Evolutionary conservation across 371 early-diverging fungal species (phyloP).

Genomic region (Choanephora cucurbitarum): DNA sequence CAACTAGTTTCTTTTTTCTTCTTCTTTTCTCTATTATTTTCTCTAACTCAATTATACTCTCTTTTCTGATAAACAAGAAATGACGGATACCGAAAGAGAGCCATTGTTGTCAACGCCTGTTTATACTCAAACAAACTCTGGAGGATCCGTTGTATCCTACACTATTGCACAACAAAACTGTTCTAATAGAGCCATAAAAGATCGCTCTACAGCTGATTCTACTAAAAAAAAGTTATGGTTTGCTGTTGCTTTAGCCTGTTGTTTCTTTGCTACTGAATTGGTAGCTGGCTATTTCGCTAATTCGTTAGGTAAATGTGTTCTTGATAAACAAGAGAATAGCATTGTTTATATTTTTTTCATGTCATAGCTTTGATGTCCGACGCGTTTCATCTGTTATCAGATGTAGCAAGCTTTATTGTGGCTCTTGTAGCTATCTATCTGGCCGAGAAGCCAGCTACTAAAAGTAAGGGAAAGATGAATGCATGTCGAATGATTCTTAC

Average conservation of each 20-base stretch:
- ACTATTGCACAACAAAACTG: constrained; percentile 29
- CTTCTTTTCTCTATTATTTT: no score
- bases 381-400: constrained; percentile 76
- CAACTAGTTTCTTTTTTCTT: no score
- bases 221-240: constrained; percentile 51
- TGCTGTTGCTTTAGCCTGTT: constrained; percentile 57
- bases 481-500: background rate
- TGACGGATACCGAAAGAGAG: constrained; percentile 15
- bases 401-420: constrained; percentile 74
- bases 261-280: constrained; percentile 72
- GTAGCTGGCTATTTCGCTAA: constrained; percentile 71
- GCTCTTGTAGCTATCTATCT: constrained; percentile 73
- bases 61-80: background rate
- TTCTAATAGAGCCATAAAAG: constrained; percentile 35
- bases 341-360: no score
- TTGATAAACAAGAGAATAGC: no score
- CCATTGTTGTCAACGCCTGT: constrained; percentile 8
- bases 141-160: constrained; percentile 29
- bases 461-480: constrained; percentile 35
- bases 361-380: constrained; percentile 70
- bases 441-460: constrained; percentile 69
- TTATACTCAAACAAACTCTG: constrained; percentile 8
- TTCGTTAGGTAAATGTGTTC: constrained; percentile 59
- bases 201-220: constrained; percentile 22
- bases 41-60: no score